phyloP scores from a whole-genome alignment of 1,284 basidiomycete species.

The Cryptococcus jaspeensis region DNA sequence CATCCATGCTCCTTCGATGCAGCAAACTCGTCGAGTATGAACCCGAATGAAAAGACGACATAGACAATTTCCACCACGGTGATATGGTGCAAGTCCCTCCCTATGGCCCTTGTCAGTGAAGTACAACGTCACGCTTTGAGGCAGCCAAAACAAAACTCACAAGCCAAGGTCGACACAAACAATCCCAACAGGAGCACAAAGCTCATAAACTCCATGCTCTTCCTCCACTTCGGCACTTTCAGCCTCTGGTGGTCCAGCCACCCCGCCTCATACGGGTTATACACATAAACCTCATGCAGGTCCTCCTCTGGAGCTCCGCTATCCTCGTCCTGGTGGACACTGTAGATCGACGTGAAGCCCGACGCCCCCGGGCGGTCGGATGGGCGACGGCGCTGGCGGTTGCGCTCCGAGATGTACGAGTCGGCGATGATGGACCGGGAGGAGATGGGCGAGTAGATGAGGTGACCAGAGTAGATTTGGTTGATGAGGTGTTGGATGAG shows the following conservation, averaged over 20 bases:
- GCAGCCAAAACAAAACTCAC: slow-evolving; percentile 55
- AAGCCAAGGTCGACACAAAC: slow-evolving; percentile 60
- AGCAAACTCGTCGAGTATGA: slow-evolving; percentile 63
- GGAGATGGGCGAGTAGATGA: slow-evolving; percentile 56
- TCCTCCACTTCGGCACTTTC: slow-evolving; percentile 76
- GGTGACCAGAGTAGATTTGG: slow-evolving; percentile 69
- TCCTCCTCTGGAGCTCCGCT: slow-evolving; percentile 20
- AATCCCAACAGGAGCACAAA: slow-evolving; percentile 64
- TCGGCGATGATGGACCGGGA: slow-evolving; percentile 74
- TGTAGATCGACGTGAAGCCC: slow-evolving; percentile 1
- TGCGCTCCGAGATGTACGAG: slow-evolving; percentile 68
- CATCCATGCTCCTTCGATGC: slow-evolving; percentile 70
- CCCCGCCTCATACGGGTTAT: slow-evolving; percentile 68
- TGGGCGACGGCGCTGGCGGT: slow-evolving; percentile 17
- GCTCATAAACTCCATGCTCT: slow-evolving; percentile 73
- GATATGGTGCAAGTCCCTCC: slow-evolving; percentile 12
- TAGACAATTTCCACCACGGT: slow-evolving; percentile 64
- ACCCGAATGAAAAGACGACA: slow-evolving; percentile 70
- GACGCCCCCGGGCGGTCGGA: slow-evolving; percentile 5
- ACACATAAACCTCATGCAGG: slow-evolving; percentile 57
- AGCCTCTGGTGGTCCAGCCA: slow-evolving; percentile 76
- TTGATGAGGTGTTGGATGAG: slow-evolving; percentile 78
- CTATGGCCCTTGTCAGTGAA: background rate
- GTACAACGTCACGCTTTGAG: background rate
- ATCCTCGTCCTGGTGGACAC: background rate